Conservation (phyloP, 306 rosid species). For the Sicyos edulis region DNA sequence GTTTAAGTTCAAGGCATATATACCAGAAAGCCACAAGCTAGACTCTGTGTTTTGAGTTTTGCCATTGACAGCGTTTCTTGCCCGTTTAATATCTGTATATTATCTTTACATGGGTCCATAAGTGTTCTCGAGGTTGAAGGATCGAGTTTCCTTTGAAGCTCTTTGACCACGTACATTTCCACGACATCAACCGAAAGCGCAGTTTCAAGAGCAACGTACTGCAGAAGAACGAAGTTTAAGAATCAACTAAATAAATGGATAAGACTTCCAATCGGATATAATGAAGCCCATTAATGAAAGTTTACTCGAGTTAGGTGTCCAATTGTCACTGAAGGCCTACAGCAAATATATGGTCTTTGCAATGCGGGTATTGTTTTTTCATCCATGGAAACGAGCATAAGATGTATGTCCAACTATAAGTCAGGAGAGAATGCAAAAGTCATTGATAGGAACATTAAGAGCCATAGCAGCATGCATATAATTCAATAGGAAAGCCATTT, state of each 20-base stretch:
- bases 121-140: constrained; percentile 26
- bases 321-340: constrained; percentile 50
- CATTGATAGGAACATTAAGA: too few relatives aligned
- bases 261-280: constrained; percentile 1
- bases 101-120: constrained; percentile 42
- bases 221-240: constrained; percentile 21
- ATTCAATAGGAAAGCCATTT: too few relatives aligned
- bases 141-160: constrained; percentile 28
- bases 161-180: constrained; percentile 44
- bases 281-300: constrained; percentile 22
- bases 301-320: constrained; percentile 49
- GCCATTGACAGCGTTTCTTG: constrained; percentile 44
- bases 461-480: too few relatives aligned
- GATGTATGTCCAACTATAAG: constrained; percentile 43
- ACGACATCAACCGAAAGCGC: constrained; percentile 35
- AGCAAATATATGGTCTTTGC: constrained; percentile 47
- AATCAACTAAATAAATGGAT: constrained; percentile 15
- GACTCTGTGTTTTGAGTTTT: constrained; percentile 33
- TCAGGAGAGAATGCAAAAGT: too few relatives aligned
- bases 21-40: constrained; percentile 51
- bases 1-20: background rate
- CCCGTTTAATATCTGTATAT: constrained; percentile 33
- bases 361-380: constrained; percentile 48
- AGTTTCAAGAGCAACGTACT: constrained; percentile 52
- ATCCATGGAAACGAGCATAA: constrained; percentile 56